phyloP scores from a whole-genome alignment of 768 basidiomycete species.

The Pleurotus djamor region DNA sequence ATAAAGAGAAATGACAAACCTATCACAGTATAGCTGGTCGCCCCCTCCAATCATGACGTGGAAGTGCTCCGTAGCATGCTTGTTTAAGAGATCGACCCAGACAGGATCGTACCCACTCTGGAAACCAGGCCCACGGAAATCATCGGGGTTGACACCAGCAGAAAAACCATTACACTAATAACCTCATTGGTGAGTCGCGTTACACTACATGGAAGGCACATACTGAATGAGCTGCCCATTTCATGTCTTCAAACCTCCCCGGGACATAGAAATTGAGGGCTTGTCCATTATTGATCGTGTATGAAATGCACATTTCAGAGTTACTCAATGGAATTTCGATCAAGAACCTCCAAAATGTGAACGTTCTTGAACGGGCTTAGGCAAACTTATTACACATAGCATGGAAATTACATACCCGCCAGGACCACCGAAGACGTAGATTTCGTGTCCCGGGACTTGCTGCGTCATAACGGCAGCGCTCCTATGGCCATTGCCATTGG shows the following conservation, averaged over 20 bases:
- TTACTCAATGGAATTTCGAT: constrained; percentile 74
- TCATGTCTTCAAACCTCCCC: constrained; percentile 77
- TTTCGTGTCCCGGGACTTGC: constrained; percentile 58
- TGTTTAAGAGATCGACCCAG: constrained; percentile 88
- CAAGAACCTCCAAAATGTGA: constrained; percentile 93
- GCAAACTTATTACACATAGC: neutral
- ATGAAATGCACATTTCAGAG: constrained; percentile 74
- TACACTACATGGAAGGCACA: constrained; percentile 18
- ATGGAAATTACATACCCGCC: constrained; percentile 40
- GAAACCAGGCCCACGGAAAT: constrained; percentile 80
- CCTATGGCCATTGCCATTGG: constrained; percentile 18
- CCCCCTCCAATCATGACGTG: constrained; percentile 94
- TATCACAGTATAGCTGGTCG: constrained; percentile 89
- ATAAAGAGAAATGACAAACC: constrained; percentile 34
- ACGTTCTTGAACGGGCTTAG: constrained; percentile 49
- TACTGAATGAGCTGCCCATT: constrained; percentile 88
- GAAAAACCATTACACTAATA: constrained; percentile 85
- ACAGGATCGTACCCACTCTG: constrained; percentile 77
- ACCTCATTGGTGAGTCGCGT: neutral
- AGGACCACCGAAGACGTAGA: constrained; percentile 64
- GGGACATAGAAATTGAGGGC: constrained; percentile 83
- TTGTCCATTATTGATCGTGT: constrained; percentile 81
- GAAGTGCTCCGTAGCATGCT: constrained; percentile 79
- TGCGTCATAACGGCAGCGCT: constrained; percentile 30
- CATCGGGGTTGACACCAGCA: constrained; percentile 85